Evolutionary conservation across 768 basidiomycete species (phyloP).

Genomic region (Leucocoprinus birnbaumii): DNA sequence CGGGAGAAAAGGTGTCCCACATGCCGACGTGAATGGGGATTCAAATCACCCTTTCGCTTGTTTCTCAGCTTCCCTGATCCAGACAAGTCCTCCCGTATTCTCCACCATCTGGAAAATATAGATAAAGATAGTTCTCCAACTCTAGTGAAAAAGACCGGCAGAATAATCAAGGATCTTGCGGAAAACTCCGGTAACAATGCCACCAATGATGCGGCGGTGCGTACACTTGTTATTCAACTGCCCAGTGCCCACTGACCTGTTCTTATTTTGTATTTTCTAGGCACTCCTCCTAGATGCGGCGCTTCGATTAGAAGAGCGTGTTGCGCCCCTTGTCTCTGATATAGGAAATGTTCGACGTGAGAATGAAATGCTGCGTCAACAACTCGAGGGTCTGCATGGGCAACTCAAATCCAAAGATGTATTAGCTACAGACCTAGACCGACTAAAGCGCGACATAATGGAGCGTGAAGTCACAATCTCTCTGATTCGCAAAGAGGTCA

Average conservation of each 20-base stretch:
- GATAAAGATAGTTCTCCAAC: neutral
- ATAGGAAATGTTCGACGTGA: constrained; percentile 2
- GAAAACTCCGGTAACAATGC: neutral
- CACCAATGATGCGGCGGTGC: neutral
- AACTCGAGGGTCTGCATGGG: neutral
- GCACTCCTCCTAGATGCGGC: constrained; percentile 2
- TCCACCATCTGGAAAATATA: constrained; percentile 5
- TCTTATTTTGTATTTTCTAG: neutral
- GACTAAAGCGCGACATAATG: neutral
- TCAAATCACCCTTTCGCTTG: neutral
- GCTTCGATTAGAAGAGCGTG: constrained; percentile 8
- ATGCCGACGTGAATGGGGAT: constrained; percentile 5
- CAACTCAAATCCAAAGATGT: constrained; percentile 8
- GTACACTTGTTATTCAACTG: neutral
- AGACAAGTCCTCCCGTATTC: neutral
- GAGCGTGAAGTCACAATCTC: neutral
- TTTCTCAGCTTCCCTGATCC: constrained; percentile 4
- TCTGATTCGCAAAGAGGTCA: neutral
- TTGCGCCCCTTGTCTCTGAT: constrained; percentile 3
- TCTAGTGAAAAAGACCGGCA: neutral
- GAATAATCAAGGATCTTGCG: neutral
- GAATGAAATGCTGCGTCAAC: neutral
- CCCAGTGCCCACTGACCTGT: neutral
- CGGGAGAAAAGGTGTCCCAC: neutral
- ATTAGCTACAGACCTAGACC: neutral